Percentiles rank a stretch among this genome's conserved stretches.
Evolutionary conservation across 2,329 filamentous ascomycete species (phyloP).

Genomic region (Botrytis fabae): DNA sequence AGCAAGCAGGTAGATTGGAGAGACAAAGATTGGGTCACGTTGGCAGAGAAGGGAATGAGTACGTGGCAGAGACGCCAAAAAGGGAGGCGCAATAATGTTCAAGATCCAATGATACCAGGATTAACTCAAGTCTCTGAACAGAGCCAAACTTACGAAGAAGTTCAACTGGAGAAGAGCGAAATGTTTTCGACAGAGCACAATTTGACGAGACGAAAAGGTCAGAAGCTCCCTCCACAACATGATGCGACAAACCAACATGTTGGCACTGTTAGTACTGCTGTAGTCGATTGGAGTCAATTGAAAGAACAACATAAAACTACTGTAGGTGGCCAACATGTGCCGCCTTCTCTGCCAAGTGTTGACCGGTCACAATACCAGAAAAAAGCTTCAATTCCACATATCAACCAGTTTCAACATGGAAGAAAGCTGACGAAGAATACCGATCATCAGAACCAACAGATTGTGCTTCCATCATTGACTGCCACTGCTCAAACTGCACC

Average conservation of each 20-base stretch:
- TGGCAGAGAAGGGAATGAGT: background rate
- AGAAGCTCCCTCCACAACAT: background rate
- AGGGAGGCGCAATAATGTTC: background rate
- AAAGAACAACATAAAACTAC: background rate
- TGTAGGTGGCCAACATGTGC: no score
- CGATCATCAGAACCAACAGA: background rate
- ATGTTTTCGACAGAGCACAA: background rate
- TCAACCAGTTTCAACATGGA: background rate
- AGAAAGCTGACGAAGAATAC: background rate
- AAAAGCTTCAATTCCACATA: background rate
- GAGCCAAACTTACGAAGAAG: background rate
- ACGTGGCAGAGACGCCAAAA: background rate
- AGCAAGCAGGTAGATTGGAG: conserved; percentile 14
- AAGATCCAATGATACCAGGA: background rate
- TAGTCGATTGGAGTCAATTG: background rate
- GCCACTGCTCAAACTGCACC: background rate
- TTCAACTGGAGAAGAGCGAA: background rate
- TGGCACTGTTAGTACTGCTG: background rate
- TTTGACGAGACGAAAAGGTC: background rate
- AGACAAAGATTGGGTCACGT: conserved; percentile 18
- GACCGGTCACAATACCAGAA: background rate
- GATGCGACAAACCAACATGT: background rate
- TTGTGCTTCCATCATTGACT: background rate
- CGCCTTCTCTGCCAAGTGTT: background rate
- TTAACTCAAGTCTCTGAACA: no score